A percentile compares a stretch with the other conserved stretches of the same genome.
Evolutionary conservation across 148 eudicot species (phyloP).

Genomic region (Silene latifolia): DNA sequence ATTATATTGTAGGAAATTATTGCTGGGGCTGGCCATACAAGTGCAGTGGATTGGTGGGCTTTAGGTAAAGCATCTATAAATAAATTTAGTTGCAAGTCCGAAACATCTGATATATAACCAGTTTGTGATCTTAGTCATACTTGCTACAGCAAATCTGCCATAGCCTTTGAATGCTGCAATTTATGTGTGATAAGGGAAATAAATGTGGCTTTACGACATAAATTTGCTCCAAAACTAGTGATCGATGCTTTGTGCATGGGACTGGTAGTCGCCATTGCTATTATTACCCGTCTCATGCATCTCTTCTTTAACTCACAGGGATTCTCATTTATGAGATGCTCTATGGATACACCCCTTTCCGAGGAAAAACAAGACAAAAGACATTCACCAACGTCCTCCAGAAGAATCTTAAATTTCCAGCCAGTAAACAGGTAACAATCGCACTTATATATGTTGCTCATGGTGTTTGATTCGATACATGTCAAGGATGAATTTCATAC

Average conservation of each 20-base stretch:
- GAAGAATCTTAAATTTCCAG: slow-evolving; percentile 77
- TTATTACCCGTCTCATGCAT: neutral
- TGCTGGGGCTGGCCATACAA: slow-evolving; percentile 89
- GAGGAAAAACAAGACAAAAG: slow-evolving; percentile 97
- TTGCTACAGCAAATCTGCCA: too few species aligned
- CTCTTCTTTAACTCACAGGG: slow-evolving; percentile 38
- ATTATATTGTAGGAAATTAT: slow-evolving; percentile 69
- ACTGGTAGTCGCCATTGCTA: neutral
- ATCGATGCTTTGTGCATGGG: too few species aligned
- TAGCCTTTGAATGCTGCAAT: too few species aligned
- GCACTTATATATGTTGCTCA: neutral
- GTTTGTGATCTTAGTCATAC: too few species aligned
- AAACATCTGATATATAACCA: neutral
- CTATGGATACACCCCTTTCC: slow-evolving; percentile 93
- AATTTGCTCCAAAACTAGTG: neutral
- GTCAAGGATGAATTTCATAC: neutral
- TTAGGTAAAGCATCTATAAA: slow-evolving; percentile 48
- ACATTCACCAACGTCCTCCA: slow-evolving; percentile 86
- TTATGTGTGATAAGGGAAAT: neutral
- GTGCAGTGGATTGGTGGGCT: slow-evolving; percentile 99
- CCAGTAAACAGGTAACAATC: slow-evolving; percentile 48
- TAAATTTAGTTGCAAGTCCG: neutral
- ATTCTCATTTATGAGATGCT: slow-evolving; percentile 91
- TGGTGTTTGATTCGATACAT: neutral
- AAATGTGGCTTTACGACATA: neutral